A percentile compares a stretch with the other conserved stretches of the same genome.
These are phyloP conservation scores for Lenzites betulinus DNA, from an alignment of 768 basidiomycete species.

Conservation along the genomic window DNA sequence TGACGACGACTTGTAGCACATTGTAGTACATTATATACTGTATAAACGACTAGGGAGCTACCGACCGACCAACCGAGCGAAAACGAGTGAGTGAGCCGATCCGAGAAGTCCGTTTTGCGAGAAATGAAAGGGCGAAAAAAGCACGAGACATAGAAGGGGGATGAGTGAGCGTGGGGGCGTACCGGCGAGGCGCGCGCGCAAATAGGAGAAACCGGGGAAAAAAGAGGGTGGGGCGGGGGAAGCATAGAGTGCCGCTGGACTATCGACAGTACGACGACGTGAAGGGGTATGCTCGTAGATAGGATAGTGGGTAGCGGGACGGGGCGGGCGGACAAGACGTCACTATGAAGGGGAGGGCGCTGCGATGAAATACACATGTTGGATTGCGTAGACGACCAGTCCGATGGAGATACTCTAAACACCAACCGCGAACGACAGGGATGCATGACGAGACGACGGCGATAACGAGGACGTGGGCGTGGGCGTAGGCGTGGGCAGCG, in stretches of 20 bases:
- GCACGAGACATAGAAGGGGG: background rate
- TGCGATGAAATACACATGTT: background rate
- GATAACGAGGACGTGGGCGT: background rate
- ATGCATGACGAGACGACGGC: background rate
- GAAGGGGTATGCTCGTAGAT: slow-evolving; percentile 8
- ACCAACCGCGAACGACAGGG: background rate
- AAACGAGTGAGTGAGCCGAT: background rate
- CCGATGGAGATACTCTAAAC: slow-evolving; percentile 10
- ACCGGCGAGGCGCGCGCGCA: background rate
- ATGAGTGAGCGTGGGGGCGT: background rate
- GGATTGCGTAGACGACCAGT: slow-evolving; percentile 7
- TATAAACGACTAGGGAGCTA: slow-evolving; percentile 16
- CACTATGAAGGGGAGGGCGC: background rate
- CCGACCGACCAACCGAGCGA: slow-evolving; percentile 1
- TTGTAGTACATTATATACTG: slow-evolving; percentile 22
- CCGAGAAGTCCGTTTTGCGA: background rate
- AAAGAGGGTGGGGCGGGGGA: slow-evolving; percentile 14
- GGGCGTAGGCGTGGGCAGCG: background rate
- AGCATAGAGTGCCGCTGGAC: background rate
- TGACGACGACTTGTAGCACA: slow-evolving; percentile 22
- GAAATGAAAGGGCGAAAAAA: background rate
- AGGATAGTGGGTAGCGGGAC: background rate
- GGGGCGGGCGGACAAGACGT: background rate
- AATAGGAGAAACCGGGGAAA: background rate
- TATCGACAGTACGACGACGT: background rate